Evolutionary conservation across 1,284 basidiomycete species (phyloP).

Genomic region (Heliocybe sulcata): DNA sequence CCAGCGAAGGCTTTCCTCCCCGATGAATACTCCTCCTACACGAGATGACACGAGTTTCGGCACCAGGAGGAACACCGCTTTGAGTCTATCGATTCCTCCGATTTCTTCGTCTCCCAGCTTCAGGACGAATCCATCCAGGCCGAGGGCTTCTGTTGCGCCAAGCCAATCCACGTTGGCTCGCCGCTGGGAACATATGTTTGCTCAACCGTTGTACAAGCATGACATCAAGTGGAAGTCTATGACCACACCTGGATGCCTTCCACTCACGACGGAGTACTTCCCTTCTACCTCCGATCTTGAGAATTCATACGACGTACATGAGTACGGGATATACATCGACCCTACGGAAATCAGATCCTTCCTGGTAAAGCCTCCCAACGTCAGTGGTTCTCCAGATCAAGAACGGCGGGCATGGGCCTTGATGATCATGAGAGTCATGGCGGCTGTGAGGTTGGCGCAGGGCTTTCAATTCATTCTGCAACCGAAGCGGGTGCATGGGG

Average conservation of each 20-base stretch:
- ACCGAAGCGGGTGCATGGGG: constrained; percentile 19
- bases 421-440: constrained; percentile 90
- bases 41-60: constrained; percentile 50
- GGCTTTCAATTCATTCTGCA: constrained; percentile 93
- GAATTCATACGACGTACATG: constrained; percentile 73
- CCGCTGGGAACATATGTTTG: constrained; percentile 87
- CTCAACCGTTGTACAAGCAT: constrained; percentile 72
- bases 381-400: constrained; percentile 45
- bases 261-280: constrained; percentile 89
- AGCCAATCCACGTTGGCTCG: constrained; percentile 67
- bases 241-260: constrained; percentile 80
- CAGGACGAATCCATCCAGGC: constrained; percentile 60
- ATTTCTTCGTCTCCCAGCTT: constrained; percentile 37
- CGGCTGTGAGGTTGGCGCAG: constrained; percentile 85
- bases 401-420: constrained; percentile 67
- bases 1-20: constrained; percentile 43
- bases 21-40: constrained; percentile 52
- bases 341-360: constrained; percentile 76
- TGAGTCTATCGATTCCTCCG: constrained; percentile 36
- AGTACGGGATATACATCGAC: constrained; percentile 75
- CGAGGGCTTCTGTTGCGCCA: constrained; percentile 45
- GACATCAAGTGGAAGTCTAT: constrained; percentile 92
- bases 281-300: constrained; percentile 74
- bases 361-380: constrained; percentile 57
- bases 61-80: constrained; percentile 41